Evolutionary conservation across 176 grass and related monocot species (phyloP).

Genomic region (Eleusine coracana): DNA sequence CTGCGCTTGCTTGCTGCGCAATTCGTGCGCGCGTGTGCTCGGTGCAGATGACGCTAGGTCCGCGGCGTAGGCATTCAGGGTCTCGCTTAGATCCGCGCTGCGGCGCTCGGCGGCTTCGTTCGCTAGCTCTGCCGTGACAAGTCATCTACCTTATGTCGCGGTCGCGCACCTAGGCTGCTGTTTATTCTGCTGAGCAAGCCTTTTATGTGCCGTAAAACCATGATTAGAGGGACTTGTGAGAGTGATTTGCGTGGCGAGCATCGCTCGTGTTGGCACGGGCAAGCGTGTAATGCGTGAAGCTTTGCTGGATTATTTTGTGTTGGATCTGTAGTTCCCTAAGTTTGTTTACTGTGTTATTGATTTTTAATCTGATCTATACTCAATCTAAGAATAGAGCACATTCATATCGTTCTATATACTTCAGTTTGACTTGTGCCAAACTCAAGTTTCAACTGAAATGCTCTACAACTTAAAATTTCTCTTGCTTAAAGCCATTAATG

Average conservation of each 20-base stretch:
- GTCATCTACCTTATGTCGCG: not conserved
- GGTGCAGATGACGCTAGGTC: slow-evolving; percentile 23
- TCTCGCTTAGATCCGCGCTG: not conserved
- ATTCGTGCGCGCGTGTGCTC: not conserved
- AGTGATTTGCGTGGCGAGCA: not conserved
- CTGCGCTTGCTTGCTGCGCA: not conserved
- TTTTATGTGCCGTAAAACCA: not conserved
- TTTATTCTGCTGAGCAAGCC: not conserved
- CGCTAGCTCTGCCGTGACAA: too few species aligned
- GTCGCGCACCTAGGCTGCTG: not conserved
- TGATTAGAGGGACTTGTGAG: not conserved
- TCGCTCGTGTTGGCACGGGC: not conserved
- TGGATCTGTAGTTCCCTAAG: not conserved
- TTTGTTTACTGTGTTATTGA: not conserved
- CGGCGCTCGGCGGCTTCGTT: not conserved
- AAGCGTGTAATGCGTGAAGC: not conserved
- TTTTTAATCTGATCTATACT: not conserved
- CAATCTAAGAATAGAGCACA: not conserved
- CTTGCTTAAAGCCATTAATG: not conserved
- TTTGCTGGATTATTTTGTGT: not conserved
- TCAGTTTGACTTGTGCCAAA: not conserved
- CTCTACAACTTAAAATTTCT: not conserved
- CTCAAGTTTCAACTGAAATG: not conserved
- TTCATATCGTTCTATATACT: not conserved
- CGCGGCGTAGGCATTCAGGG: not conserved